phyloP scores from a whole-genome alignment of 441 rosid genomes.

The Biscutella laevigata region DNA sequence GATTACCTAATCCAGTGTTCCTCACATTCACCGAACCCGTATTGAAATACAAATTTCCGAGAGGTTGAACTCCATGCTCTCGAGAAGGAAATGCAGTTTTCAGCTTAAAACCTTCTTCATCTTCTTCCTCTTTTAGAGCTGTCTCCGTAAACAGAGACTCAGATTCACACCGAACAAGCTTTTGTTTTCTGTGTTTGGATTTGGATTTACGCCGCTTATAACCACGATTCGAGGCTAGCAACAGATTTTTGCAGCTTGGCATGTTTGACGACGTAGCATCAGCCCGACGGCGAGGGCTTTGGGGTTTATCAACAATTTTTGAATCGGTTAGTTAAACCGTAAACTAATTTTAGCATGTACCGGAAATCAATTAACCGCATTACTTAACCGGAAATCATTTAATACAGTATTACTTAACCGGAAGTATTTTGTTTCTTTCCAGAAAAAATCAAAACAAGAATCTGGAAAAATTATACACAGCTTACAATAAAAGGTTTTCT shows the following conservation, averaged over 20 bases:
- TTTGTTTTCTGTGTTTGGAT: conserved; percentile 24
- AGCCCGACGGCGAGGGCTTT: conserved; percentile 22
- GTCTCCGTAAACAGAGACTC: conserved; percentile 1
- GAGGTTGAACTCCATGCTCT: conserved; percentile 70
- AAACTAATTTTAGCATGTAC: too few species aligned
- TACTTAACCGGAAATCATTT: too few species aligned
- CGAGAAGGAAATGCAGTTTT: conserved; percentile 49
- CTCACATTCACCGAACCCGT: conserved; percentile 51
- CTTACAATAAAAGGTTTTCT: background rate
- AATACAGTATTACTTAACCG: too few species aligned
- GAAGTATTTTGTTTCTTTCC: background rate
- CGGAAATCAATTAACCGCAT: too few species aligned
- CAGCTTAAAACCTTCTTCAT: conserved; percentile 53
- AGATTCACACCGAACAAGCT: background rate
- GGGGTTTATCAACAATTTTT: too few species aligned
- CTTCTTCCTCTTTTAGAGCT: conserved; percentile 5
- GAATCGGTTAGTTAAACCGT: too few species aligned
- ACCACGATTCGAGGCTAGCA: conserved; percentile 30
- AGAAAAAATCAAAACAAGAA: conserved; percentile 8
- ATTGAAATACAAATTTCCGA: conserved; percentile 68
- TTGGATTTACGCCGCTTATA: conserved; percentile 27
- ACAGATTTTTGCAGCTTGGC: conserved; percentile 33
- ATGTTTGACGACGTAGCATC: conserved; percentile 24
- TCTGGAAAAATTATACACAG: conserved; percentile 16
- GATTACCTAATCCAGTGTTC: conserved; percentile 76